Conservation (phyloP, 2,329 filamentous ascomycete species). For the Arthrocladium fulminans region DNA sequence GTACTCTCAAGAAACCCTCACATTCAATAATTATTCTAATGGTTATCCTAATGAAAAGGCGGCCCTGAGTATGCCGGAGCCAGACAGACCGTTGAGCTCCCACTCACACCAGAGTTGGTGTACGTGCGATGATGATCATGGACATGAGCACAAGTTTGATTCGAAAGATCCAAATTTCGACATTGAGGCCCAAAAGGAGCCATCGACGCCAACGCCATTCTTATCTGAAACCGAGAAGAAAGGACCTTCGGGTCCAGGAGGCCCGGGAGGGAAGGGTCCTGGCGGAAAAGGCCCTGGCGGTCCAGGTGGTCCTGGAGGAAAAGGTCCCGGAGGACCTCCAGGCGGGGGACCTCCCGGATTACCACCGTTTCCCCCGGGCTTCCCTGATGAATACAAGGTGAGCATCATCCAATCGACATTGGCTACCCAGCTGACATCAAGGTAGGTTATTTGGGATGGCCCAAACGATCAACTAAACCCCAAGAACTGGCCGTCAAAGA, state of each 20-base stretch:
- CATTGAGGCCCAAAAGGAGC: slow-evolving; percentile 20
- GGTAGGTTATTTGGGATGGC: slow-evolving; percentile 42
- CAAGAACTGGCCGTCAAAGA: slow-evolving; percentile 47
- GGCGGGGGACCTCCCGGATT: slow-evolving; percentile 1
- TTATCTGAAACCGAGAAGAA: slow-evolving; percentile 17
- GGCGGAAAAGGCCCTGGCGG: slow-evolving; percentile 4
- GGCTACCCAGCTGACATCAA: slow-evolving; percentile 37
- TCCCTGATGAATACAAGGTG: slow-evolving; percentile 8
- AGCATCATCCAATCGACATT: neutral
- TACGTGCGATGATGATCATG: slow-evolving; percentile 23
- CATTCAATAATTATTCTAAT: slow-evolving; percentile 18
- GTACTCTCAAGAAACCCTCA: slow-evolving; percentile 21
- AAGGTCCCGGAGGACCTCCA: neutral
- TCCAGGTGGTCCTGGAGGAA: neutral
- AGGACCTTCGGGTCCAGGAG: slow-evolving; percentile 8
- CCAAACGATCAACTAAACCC: slow-evolving; percentile 43
- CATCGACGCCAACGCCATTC: slow-evolving; percentile 20
- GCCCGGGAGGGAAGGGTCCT: slow-evolving; percentile 11
- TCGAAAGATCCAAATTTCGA: slow-evolving; percentile 20
- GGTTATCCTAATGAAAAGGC: slow-evolving; percentile 20
- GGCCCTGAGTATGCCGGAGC: slow-evolving; percentile 15
- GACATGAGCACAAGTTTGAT: slow-evolving; percentile 14
- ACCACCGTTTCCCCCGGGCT: slow-evolving; percentile 7
- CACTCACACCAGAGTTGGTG: slow-evolving; percentile 24
- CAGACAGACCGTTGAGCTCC: slow-evolving; percentile 17